phyloP scores from a whole-genome alignment of 257 asterid species.

The Sherardia arvensis region DNA sequence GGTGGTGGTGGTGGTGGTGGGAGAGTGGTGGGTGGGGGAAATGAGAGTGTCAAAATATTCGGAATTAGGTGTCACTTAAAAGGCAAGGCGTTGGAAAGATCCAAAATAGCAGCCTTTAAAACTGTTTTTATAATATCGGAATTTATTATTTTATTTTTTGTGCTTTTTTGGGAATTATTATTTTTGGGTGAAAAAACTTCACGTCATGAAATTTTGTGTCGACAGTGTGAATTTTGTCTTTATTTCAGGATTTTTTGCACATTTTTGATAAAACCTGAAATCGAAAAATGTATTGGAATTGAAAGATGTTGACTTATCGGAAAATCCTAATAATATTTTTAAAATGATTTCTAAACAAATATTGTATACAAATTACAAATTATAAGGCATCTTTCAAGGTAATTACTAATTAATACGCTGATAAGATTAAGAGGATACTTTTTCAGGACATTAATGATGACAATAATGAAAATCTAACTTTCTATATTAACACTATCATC shows the following conservation, averaged over 20 bases:
- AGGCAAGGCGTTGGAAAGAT: constrained; percentile 48
- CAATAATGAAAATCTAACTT: too few species aligned
- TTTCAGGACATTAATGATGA: too few species aligned
- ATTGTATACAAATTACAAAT: too few species aligned
- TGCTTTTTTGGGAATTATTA: too few species aligned
- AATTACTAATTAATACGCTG: too few species aligned
- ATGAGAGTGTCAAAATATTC: constrained; percentile 23
- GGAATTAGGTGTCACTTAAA: constrained; percentile 50
- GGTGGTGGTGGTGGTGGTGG: not conserved
- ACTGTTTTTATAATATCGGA: constrained; percentile 1
- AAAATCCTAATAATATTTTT: too few species aligned
- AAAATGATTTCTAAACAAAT: too few species aligned
- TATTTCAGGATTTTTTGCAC: not conserved
- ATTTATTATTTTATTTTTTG: not conserved
- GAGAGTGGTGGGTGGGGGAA: constrained; percentile 6
- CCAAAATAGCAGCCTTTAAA: constrained; percentile 38
- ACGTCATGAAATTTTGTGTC: not conserved
- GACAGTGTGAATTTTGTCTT: not conserved
- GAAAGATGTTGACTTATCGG: not conserved
- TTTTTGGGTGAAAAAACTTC: too few species aligned
- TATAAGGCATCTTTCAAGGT: too few species aligned
- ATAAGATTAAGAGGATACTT: too few species aligned
- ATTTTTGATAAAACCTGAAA: not conserved
- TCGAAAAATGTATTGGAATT: not conserved
- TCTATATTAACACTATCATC: too few species aligned